A percentile compares a stretch with the other conserved stretches of the same genome.
Conservation (phyloP, 1,139 yeast species). For the Petasospora rhodanensis region DNA sequence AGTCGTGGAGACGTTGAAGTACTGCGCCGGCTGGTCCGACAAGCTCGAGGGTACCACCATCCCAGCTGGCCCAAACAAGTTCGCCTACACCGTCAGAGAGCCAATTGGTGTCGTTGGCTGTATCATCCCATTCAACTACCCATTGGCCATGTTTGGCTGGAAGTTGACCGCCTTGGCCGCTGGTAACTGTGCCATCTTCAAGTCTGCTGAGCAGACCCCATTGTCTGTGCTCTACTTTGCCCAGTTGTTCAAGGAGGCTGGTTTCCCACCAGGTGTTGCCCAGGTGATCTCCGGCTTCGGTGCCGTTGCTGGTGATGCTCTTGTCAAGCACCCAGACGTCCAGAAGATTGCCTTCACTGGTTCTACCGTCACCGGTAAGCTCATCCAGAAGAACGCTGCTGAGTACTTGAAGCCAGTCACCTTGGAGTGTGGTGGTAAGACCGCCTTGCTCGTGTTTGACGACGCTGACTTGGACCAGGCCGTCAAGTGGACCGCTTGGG, state of each 20-base stretch:
- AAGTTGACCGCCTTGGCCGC: constrained; percentile 71
- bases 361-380: constrained; percentile 54
- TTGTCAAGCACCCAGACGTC: constrained; percentile 52
- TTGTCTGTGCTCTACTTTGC: constrained; percentile 54
- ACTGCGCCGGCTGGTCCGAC: constrained; percentile 87
- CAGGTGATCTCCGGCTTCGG: constrained; percentile 58
- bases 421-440: constrained; percentile 93
- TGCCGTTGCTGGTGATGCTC: constrained; percentile 50
- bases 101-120: constrained; percentile 72
- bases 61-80: constrained; percentile 56
- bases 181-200: constrained; percentile 60
- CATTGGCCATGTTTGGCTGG: constrained; percentile 67
- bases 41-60: constrained; percentile 71
- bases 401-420: constrained; percentile 64
- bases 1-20: constrained; percentile 56
- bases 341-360: constrained; percentile 69
- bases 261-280: constrained; percentile 70
- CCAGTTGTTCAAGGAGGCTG: constrained; percentile 53
- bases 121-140: constrained; percentile 66
- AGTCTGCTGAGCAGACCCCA: constrained; percentile 67
- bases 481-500: constrained; percentile 80
- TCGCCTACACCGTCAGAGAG: constrained; percentile 76
- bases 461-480: constrained; percentile 79
- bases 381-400: constrained; percentile 59
- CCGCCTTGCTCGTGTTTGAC: constrained; percentile 65